These are phyloP conservation scores for Stereocaulon alpinum DNA, from an alignment of 495 filamentous ascomycete species.

Conservation along the genomic window DNA sequence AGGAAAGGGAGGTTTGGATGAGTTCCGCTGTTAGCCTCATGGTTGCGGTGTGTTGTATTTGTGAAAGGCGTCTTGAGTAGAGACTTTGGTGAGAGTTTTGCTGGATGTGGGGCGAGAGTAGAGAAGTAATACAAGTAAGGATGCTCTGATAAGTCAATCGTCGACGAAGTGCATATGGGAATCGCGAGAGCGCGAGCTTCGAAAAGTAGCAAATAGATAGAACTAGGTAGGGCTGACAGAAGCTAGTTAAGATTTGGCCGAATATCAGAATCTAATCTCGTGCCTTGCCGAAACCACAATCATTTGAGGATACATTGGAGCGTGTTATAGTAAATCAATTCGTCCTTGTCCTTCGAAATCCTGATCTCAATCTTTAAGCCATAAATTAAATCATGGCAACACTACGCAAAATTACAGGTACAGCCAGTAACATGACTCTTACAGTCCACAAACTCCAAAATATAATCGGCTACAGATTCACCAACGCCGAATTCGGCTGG, in stretches of 20 bases:
- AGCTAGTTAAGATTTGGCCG: conserved; percentile 6
- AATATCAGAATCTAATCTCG: not conserved
- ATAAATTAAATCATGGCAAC: not conserved
- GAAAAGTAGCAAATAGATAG: not conserved
- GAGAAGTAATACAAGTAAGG: not conserved
- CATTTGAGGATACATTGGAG: not conserved
- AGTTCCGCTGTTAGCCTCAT: conserved; percentile 96
- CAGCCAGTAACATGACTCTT: not conserved
- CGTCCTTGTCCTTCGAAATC: not conserved
- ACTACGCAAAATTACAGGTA: not conserved
- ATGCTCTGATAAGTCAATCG: not conserved
- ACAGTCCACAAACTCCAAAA: not conserved
- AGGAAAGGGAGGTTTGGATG: conserved; percentile 82
- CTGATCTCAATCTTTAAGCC: not conserved
- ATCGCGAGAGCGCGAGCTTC: not conserved
- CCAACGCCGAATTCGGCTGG: conserved; percentile 7
- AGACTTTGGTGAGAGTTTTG: not conserved
- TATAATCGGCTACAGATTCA: conserved; percentile 13
- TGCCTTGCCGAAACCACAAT: not conserved
- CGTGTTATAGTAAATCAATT: too few species aligned
- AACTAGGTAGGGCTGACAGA: conserved; percentile 8
- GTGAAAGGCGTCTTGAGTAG: not conserved
- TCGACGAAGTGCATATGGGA: not conserved
- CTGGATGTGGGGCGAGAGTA: not conserved
- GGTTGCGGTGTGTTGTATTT: conserved; percentile 3